phyloP scores from a whole-genome alignment of 352 stramenopile species.

The Phytophthora tentaculata region DNA sequence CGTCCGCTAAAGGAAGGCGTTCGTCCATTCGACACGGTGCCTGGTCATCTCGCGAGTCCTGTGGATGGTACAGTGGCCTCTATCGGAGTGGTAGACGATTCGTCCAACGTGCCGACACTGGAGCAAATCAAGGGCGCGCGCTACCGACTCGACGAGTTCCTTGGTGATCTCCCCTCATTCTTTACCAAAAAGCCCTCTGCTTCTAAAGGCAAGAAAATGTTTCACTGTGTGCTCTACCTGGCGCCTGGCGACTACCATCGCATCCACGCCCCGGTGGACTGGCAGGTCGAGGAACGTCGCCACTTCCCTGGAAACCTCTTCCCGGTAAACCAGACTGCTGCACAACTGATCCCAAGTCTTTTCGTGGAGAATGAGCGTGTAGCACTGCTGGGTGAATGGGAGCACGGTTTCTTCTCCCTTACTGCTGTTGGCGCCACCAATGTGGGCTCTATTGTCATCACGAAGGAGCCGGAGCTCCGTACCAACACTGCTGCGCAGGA shows the following conservation, averaged over 20 bases:
- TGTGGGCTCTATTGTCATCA: constrained; percentile 83
- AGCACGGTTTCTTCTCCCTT: constrained; percentile 85
- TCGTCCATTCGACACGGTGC: constrained; percentile 49
- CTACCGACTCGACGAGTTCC: constrained; percentile 86
- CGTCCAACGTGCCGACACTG: constrained; percentile 56
- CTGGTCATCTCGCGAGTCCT: constrained; percentile 49
- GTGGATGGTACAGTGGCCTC: constrained; percentile 70
- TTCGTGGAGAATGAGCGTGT: constrained; percentile 89
- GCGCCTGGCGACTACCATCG: constrained; percentile 89
- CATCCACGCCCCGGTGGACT: constrained; percentile 86
- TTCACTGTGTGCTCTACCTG: constrained; percentile 85
- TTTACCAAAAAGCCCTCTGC: constrained; percentile 41
- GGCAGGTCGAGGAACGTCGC: constrained; percentile 70
- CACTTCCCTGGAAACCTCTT: constrained; percentile 88
- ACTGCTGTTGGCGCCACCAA: constrained; percentile 88
- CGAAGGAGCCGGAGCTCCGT: constrained; percentile 69
- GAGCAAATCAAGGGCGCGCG: constrained; percentile 86
- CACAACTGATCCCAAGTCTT: constrained; percentile 71
- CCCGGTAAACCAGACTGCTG: constrained; percentile 75
- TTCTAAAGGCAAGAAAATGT: constrained; percentile 62
- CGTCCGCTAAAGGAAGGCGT: constrained; percentile 75
- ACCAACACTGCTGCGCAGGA: constrained; percentile 73
- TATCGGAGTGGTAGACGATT: constrained; percentile 59
- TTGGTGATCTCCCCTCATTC: constrained; percentile 67
- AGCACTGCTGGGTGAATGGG: constrained; percentile 73